These are phyloP conservation scores for Ceratocystis ficicola DNA, from an alignment of 2,329 filamentous ascomycete species.

Conservation along the genomic window DNA sequence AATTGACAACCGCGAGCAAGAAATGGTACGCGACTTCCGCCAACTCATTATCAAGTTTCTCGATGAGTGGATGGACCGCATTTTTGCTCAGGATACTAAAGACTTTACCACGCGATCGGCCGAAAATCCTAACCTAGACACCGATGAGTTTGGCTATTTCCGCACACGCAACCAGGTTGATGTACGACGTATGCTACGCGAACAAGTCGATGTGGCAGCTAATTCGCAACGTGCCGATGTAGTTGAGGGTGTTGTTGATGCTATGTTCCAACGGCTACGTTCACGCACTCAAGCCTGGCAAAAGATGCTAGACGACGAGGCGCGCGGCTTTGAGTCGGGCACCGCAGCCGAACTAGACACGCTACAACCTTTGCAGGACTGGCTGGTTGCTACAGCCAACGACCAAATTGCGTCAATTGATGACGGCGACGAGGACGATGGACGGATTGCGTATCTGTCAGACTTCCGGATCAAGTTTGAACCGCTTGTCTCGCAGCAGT, in stretches of 20 bases:
- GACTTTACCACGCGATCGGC: slow-evolving; percentile 67
- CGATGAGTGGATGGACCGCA: slow-evolving; percentile 95
- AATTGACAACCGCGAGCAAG: slow-evolving; percentile 77
- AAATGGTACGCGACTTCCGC: slow-evolving; percentile 86
- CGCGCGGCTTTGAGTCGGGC: slow-evolving; percentile 53
- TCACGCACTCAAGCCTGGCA: slow-evolving; percentile 77
- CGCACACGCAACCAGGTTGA: slow-evolving; percentile 84
- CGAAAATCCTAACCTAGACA: slow-evolving; percentile 64
- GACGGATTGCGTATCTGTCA: slow-evolving; percentile 67
- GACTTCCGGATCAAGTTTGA: slow-evolving; percentile 77
- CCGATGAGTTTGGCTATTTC: slow-evolving; percentile 80
- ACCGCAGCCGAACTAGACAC: slow-evolving; percentile 45
- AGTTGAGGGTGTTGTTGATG: slow-evolving; percentile 86
- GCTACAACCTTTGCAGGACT: slow-evolving; percentile 78
- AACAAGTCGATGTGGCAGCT: slow-evolving; percentile 76
- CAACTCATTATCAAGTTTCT: slow-evolving; percentile 90
- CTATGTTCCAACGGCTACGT: slow-evolving; percentile 83
- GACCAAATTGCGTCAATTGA: slow-evolving; percentile 98
- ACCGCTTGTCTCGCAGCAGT: slow-evolving; percentile 65
- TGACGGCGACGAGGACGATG: slow-evolving; percentile 64
- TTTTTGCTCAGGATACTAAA: slow-evolving; percentile 68
- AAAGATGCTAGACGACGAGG: slow-evolving; percentile 76
- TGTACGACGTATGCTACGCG: slow-evolving; percentile 93
- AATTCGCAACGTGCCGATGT: slow-evolving; percentile 81
- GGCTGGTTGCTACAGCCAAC: slow-evolving; percentile 92